A percentile compares a stretch with the other conserved stretches of the same genome.
phyloP scores from a whole-genome alignment of 345 rosid species.

The Ceriops tagal region DNA sequence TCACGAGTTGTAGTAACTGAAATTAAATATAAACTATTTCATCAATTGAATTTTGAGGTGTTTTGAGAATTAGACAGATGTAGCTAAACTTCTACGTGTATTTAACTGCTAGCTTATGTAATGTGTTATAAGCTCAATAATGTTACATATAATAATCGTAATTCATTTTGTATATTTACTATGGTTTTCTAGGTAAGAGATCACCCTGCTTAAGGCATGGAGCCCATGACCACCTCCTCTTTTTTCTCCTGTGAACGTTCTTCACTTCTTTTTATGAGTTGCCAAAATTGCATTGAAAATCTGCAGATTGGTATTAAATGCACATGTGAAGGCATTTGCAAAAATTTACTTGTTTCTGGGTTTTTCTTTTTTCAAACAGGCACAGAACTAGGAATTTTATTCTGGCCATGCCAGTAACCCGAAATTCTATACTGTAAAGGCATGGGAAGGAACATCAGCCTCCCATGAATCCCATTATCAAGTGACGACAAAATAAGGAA shows the following conservation, averaged over 20 bases:
- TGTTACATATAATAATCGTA: too few species aligned
- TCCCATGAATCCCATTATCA: constrained; percentile 27
- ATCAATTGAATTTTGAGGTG: not conserved
- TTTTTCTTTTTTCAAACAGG: constrained; percentile 3
- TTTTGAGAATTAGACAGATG: too few species aligned
- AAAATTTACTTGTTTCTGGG: not conserved
- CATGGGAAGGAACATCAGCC: constrained; percentile 18
- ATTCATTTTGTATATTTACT: too few species aligned
- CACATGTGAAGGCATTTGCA: constrained; percentile 34
- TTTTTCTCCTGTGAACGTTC: not conserved
- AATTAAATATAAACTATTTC: not conserved
- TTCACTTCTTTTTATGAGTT: not conserved
- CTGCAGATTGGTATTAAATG: constrained; percentile 23
- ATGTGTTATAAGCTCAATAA: too few species aligned
- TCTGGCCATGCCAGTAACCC: constrained; percentile 3
- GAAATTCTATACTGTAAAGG: constrained; percentile 29
- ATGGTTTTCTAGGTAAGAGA: too few species aligned
- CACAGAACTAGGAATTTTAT: constrained; percentile 5
- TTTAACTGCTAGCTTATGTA: too few species aligned
- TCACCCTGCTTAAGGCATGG: too few species aligned
- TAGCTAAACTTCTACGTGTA: too few species aligned
- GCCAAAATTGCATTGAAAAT: constrained; percentile 16
- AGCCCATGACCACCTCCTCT: not conserved
- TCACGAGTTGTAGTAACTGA: not conserved
- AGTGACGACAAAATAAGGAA: not conserved